phyloP scores from a whole-genome alignment of 2,329 filamentous ascomycete species.

The Diplodia corticola region DNA sequence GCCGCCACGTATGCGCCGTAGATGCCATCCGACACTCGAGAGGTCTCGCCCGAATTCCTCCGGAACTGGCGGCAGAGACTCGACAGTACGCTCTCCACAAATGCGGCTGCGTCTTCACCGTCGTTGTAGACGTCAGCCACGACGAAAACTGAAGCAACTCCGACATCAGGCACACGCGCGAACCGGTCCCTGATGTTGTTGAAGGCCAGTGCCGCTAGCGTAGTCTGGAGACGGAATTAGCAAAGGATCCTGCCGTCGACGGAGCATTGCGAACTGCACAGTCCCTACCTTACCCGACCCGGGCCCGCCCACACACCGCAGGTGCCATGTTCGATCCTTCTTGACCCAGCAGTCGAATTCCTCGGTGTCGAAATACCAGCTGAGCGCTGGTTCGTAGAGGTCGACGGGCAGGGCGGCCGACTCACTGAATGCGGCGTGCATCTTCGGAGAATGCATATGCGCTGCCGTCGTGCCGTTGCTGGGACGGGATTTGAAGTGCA shows the following conservation, averaged over 20 bases:
- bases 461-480: background rate
- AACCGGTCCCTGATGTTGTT: background rate
- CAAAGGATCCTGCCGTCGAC: too few relatives aligned
- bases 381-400: conserved; percentile 25
- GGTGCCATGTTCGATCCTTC: conserved; percentile 12
- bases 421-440: background rate
- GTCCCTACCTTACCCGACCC: conserved; percentile 24
- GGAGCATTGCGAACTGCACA: too few relatives aligned
- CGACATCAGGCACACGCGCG: background rate
- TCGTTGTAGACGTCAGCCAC: background rate
- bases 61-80: conserved; percentile 9
- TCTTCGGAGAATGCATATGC: background rate
- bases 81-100: conserved; percentile 9
- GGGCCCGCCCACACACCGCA: conserved; percentile 19
- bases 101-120: background rate
- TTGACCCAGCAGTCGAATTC: conserved; percentile 8
- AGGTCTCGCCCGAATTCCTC: background rate
- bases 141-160: conserved; percentile 13
- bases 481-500: background rate
- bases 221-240: conserved; percentile 11
- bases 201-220: conserved; percentile 7
- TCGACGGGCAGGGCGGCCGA: conserved; percentile 22
- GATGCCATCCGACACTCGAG: background rate
- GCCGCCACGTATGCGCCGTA: background rate
- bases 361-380: conserved; percentile 24